Base-by-base conservation (phyloP, 805 yeast species). In the Candida jianshihensis region DNA sequence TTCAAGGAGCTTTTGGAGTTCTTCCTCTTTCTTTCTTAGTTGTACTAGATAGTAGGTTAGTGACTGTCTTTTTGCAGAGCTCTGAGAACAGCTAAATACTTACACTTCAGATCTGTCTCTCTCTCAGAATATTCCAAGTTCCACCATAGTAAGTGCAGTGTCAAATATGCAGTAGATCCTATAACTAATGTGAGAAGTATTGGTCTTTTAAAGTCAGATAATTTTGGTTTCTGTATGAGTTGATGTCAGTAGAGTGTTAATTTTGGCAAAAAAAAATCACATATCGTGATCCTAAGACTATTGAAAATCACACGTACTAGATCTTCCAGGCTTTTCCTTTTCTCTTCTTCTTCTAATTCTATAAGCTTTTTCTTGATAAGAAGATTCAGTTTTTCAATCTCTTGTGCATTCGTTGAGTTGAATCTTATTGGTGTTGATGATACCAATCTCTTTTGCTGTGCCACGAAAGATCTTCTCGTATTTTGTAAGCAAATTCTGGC, bases 141-240 rank as follows among this genome's bases (percentile, higher is more conserved):
- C 53, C 56, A 50, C 57, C 57, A 52, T 4, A 40, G 26, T 37
- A 46, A 39, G 28, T 51, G 55, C 13, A 42, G 36, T 1, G 50
- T 37, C 17, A 50, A 19, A 25, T 46, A 49, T 5, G 53, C 51
- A 2, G 53, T 46, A 5, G 53, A 49, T 1, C 45, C 53, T 15
- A 51, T 44, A 10, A 44, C 46, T 3, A 51, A 37, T 1, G 53
- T 46, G 31, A 44, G 30, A 8, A 49, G 29, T 12, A 52, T 26
- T 1, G 57, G 57, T 37, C 50, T 49, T 30, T 39, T 38, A 42
- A 50, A 50, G 30, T 46, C 50, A 0, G 55, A 52, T n/a, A 50
- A 26, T 35, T 44, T 48, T 13, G 52, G 53, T 39, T 46, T 48
- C 56, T 46, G 28, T 18, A 18, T 20, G 17, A 6, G 3, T 25